Conservation (phyloP, 352 stramenopile genomes). For the Discostella stelligera region DNA sequence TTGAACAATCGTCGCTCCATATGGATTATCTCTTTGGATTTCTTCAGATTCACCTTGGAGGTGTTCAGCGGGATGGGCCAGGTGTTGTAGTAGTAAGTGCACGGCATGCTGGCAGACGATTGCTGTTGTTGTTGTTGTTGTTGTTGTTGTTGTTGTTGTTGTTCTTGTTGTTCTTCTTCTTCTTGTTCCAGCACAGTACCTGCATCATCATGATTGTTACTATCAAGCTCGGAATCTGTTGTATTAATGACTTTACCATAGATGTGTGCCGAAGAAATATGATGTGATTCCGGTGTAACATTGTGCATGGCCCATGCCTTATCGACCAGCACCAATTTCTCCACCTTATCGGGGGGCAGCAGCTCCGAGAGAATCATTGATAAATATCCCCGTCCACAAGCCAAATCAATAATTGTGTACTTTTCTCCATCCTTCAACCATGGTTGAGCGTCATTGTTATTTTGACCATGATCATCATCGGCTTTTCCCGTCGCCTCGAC, state of each 20-base stretch:
- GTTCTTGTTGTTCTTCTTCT: too few species aligned
- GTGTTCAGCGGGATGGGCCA: constrained; percentile 62
- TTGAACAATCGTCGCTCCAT: constrained; percentile 40
- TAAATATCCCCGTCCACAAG: constrained; percentile 59
- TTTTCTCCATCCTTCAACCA: constrained; percentile 31
- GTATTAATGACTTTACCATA: constrained; percentile 34
- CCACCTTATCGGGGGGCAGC: constrained; percentile 37
- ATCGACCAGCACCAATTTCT: constrained; percentile 48
- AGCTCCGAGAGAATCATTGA: constrained; percentile 58
- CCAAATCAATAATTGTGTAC: constrained; percentile 61
- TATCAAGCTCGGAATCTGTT: neutral
- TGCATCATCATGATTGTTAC: neutral
- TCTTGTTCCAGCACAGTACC: too few species aligned
- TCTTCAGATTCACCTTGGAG: constrained; percentile 61
- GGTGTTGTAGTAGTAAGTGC: constrained; percentile 52
- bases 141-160: too few species aligned
- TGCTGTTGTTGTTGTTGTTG: too few species aligned
- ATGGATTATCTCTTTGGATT: constrained; percentile 26
- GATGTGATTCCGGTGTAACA: constrained; percentile 32
- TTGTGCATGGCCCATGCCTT: constrained; percentile 62
- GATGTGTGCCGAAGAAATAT: constrained; percentile 66
- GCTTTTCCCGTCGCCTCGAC: neutral
- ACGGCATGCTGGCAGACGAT: constrained; percentile 18
- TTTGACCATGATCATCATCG: neutral
- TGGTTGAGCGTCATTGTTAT: constrained; percentile 5